Evolutionary conservation across 2,329 filamentous ascomycete genomes (phyloP).

Genomic region (Monosporascus sp.): DNA sequence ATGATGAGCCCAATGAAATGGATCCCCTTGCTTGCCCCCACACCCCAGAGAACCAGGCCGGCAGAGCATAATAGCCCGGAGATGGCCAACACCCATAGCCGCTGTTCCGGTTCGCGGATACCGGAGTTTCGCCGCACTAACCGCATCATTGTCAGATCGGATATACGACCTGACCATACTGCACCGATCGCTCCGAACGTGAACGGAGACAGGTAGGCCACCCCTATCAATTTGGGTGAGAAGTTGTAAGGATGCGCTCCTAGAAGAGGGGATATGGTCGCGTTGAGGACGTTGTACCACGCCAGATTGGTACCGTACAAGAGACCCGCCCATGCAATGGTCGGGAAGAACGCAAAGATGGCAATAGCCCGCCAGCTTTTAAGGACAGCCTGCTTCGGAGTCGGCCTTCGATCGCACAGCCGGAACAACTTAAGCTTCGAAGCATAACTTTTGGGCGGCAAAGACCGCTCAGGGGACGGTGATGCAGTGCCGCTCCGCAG

Average conservation of each 20-base stretch:
- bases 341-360: slow-evolving; percentile 20
- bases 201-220: slow-evolving; percentile 32
- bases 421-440: not conserved
- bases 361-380: slow-evolving; percentile 33
- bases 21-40: not conserved
- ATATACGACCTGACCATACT: slow-evolving; percentile 24
- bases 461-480: not conserved
- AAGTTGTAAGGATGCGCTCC: slow-evolving; percentile 34
- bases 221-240: slow-evolving; percentile 31
- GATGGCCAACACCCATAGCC: slow-evolving; percentile 34
- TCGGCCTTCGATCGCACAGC: not conserved
- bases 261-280: slow-evolving; percentile 36
- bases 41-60: slow-evolving; percentile 11
- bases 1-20: not conserved
- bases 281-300: slow-evolving; percentile 40
- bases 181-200: slow-evolving; percentile 29
- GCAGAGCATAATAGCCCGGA: slow-evolving; percentile 19
- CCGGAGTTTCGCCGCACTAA: slow-evolving; percentile 35
- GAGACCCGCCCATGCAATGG: slow-evolving; percentile 27
- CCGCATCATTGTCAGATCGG: slow-evolving; percentile 33
- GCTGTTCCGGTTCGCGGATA: slow-evolving; percentile 36
- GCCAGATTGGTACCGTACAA: slow-evolving; percentile 37
- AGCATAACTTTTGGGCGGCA: not conserved
- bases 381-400: slow-evolving; percentile 1
- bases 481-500: slow-evolving; percentile 1